Evolutionary conservation across 441 rosid genomes (phyloP).

Genomic region (Capsella rubella): DNA sequence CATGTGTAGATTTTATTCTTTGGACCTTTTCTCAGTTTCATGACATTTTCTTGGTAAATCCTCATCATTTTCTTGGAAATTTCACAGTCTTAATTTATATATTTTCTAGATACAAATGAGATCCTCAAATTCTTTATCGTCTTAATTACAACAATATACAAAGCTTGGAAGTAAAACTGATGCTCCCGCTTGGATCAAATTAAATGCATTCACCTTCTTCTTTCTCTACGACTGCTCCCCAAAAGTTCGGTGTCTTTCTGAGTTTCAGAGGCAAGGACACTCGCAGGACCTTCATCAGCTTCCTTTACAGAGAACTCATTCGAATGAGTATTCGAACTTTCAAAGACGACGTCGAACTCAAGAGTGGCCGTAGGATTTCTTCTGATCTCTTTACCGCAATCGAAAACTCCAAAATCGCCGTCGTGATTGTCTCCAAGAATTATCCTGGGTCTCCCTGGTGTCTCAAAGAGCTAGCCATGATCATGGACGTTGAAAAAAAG

Average conservation of each 20-base stretch:
- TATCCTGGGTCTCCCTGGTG: conserved; percentile 55
- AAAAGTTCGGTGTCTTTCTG: conserved; percentile 57
- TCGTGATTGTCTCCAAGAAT: conserved; percentile 48
- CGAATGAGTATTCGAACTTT: conserved; percentile 46
- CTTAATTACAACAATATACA: background rate
- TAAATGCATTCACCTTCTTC: conserved; percentile 21
- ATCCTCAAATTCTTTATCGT: background rate
- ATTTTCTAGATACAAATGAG: background rate
- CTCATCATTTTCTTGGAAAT: conserved; percentile 9
- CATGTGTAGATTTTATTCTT: background rate
- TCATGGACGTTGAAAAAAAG: conserved; percentile 43
- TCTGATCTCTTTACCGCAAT: conserved; percentile 50
- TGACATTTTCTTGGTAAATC: conserved; percentile 3
- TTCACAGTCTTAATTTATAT: background rate
- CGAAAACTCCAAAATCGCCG: conserved; percentile 49
- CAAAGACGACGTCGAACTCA: conserved; percentile 52
- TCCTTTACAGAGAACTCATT: conserved; percentile 44
- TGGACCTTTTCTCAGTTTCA: background rate
- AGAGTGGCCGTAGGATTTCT: conserved; percentile 52
- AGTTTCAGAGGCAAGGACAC: conserved; percentile 67
- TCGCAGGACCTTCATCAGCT: conserved; percentile 44
- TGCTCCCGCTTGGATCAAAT: background rate
- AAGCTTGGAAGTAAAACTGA: conserved; percentile 1
- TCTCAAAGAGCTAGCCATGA: conserved; percentile 53
- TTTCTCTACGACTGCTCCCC: background rate